phyloP scores from a whole-genome alignment of 2,329 filamentous ascomycete species.

The Pezizomycotina sp. region DNA sequence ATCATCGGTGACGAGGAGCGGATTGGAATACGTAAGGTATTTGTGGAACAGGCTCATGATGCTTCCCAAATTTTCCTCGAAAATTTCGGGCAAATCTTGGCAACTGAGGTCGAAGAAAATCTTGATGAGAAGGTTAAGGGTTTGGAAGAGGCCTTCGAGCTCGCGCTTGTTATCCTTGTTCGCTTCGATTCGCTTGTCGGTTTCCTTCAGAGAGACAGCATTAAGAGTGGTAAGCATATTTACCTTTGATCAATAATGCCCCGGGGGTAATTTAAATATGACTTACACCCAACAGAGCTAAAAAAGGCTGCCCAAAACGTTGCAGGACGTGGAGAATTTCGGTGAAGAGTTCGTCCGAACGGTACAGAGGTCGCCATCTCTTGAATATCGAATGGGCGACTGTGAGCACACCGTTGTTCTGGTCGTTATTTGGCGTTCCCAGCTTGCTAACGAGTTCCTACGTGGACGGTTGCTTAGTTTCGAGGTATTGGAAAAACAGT shows the following conservation, averaged over 20 bases:
- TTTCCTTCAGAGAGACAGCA: too few species aligned
- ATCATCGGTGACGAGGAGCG: constrained; percentile 66
- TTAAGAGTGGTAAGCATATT: too few species aligned
- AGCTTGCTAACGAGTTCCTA: constrained; percentile 17
- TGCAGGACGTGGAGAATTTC: constrained; percentile 92
- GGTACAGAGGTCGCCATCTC: constrained; percentile 85
- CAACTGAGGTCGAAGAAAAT: constrained; percentile 94
- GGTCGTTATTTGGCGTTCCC: constrained; percentile 58
- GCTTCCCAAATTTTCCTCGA: constrained; percentile 69
- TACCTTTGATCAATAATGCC: too few species aligned
- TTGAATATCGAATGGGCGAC: constrained; percentile 97
- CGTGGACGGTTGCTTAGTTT: neutral
- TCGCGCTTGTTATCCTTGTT: constrained; percentile 59
- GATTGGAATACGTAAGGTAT: constrained; percentile 78
- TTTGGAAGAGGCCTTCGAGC: constrained; percentile 64
- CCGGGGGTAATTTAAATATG: too few species aligned
- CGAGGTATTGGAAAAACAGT: neutral
- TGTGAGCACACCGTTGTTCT: constrained; percentile 88
- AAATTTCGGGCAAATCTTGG: constrained; percentile 85
- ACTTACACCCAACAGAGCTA: constrained; percentile 57
- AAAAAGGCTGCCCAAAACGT: constrained; percentile 70
- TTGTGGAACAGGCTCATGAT: constrained; percentile 75
- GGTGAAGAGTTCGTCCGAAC: constrained; percentile 77
- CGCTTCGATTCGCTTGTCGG: constrained; percentile 45
- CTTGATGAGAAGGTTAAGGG: constrained; percentile 75